A percentile compares a stretch with the other conserved stretches of the same genome.
Evolutionary conservation across 2,329 filamentous ascomycete genomes (phyloP).

Genomic region (Phyllosticta ampelicida): DNA sequence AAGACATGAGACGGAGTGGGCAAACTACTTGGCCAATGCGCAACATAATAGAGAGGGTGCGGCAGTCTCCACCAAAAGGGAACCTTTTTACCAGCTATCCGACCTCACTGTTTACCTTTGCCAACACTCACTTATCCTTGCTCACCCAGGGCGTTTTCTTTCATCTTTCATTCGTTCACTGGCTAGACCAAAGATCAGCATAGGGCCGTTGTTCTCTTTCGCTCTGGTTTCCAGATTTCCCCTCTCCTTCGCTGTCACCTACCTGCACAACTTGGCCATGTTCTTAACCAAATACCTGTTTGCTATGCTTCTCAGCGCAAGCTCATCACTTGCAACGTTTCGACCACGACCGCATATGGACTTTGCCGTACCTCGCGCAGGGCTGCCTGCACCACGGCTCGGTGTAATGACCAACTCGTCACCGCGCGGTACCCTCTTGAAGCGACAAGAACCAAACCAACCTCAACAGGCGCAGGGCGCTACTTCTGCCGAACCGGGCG

Average conservation of each 20-base stretch:
- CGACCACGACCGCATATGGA: constrained; percentile 1
- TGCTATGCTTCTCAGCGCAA: neutral
- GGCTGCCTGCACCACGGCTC: constrained; percentile 1
- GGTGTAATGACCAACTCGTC: neutral
- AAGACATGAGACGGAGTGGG: neutral
- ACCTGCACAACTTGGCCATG: neutral
- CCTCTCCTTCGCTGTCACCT: neutral
- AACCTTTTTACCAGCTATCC: neutral
- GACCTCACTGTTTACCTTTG: neutral
- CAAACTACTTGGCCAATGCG: neutral
- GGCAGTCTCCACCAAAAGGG: neutral
- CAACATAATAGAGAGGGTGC: neutral
- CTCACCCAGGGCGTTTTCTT: neutral
- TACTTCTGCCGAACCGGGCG: neutral
- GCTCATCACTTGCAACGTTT: constrained; percentile 2
- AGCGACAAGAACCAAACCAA: neutral
- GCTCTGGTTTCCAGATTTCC: neutral
- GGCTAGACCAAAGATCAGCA: neutral
- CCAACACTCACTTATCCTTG: neutral
- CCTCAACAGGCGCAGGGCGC: neutral
- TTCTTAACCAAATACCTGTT: neutral
- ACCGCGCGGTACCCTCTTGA: neutral
- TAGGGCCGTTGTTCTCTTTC: neutral
- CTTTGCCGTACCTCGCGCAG: constrained; percentile 6
- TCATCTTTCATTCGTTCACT: neutral